Evolutionary conservation across 768 basidiomycete genomes (phyloP).

Genomic region (Suillus subluteus): DNA sequence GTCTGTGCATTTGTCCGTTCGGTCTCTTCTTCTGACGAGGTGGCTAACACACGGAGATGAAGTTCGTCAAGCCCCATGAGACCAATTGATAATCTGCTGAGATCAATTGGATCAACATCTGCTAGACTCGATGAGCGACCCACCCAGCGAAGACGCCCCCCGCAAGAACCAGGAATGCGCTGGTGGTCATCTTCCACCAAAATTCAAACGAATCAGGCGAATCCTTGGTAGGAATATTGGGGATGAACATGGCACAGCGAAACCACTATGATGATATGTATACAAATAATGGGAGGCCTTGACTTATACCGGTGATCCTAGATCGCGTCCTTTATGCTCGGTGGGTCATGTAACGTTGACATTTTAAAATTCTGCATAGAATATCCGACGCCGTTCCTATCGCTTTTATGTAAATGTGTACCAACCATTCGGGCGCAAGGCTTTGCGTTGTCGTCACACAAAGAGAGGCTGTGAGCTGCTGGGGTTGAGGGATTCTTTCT

Average conservation of each 20-base stretch:
- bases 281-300: neutral
- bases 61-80: slow-evolving; percentile 94
- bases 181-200: slow-evolving; percentile 72
- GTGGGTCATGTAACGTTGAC: neutral
- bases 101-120: neutral
- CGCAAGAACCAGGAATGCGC: slow-evolving; percentile 69
- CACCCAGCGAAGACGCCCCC: slow-evolving; percentile 96
- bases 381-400: neutral
- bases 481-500: too few species aligned
- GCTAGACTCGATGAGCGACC: slow-evolving; percentile 24
- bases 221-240: slow-evolving; percentile 21
- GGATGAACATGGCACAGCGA: neutral
- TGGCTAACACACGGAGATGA: slow-evolving; percentile 82
- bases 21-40: slow-evolving; percentile 69
- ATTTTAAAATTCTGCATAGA: neutral
- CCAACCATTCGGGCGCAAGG: too few species aligned
- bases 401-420: neutral
- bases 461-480: too few species aligned
- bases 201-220: slow-evolving; percentile 64
- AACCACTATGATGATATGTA: neutral
- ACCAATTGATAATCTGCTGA: slow-evolving; percentile 79
- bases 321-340: neutral
- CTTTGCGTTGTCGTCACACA: too few species aligned
- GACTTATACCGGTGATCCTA: neutral
- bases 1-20: slow-evolving; percentile 73